Evolutionary conservation across 352 stramenopile species (phyloP), one percentile per base, ranked within the genome.

Genomic region (Thraustotheca clavata): DNA sequence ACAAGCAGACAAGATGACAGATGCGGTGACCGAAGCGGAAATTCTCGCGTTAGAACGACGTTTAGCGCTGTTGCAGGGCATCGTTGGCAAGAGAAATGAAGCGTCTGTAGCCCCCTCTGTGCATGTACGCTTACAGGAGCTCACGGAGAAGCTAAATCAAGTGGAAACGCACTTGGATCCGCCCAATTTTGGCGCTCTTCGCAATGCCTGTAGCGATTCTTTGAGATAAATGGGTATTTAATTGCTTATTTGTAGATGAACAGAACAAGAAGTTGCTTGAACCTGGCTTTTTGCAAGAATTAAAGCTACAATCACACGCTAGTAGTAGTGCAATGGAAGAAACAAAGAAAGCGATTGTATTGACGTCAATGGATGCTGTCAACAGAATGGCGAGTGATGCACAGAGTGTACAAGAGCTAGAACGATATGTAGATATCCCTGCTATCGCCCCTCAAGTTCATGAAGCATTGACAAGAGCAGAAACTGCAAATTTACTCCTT

Each of bases 1-100:
- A 43, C 38, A 18, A 43, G 38, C 20, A 52, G 31, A 2, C 43
- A 18, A 14, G 43, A 52, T 18, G 43, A 52, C 43, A n/a, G n/a
- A n/a, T 52, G 32, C 50, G 1, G 48, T 8, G 35, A 65, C 57
- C 41, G 57, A 65, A n/a, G 12, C 39, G n/a, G 57, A 65, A 54
- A 12, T 65, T 29, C 29, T 20, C 4, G 11, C 57, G 26, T 26
- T 65, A 3, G 57, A 65, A 33, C 57, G 57, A 8, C 57, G 57
- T 46, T 16, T 65, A 3, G 24, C 38, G 8, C 41, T 31, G 7
- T 33, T 65, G n/a, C 38, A 65, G 22, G 16, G 27, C 57, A 33
- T 11, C 39, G 46, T 40, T 24, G 57, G 18, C 20, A 38, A 27
- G 8, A 2, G 16, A 5, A 33, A 14, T 54, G 8, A 8, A 41